phyloP scores from a whole-genome alignment of 805 yeast genomes.

The Ogataea nakhonphanomensis region DNA sequence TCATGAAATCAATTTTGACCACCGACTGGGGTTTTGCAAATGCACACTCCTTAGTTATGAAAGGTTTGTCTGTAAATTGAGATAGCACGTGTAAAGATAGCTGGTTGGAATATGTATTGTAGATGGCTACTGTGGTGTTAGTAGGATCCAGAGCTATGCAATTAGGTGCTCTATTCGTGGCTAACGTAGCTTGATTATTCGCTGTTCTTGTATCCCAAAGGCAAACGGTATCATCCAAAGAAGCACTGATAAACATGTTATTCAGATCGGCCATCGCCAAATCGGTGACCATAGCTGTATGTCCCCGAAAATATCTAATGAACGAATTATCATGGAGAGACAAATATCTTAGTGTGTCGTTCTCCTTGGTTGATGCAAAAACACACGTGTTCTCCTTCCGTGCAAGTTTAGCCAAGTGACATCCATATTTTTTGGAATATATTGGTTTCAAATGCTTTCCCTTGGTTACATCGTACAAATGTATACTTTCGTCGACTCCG shows the following conservation, averaged over 20 bases:
- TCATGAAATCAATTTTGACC: constrained; percentile 40
- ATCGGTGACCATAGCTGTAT: constrained; percentile 68
- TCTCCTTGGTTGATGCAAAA: constrained; percentile 80
- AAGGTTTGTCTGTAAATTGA: constrained; percentile 57
- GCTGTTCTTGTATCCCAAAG: constrained; percentile 82
- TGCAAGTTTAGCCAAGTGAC: constrained; percentile 83
- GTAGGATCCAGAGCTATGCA: constrained; percentile 76
- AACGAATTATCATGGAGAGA: constrained; percentile 75
- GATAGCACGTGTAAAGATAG: constrained; percentile 61
- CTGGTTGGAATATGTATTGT: constrained; percentile 42
- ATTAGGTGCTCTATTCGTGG: constrained; percentile 38
- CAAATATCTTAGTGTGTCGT: constrained; percentile 71
- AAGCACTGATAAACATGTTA: constrained; percentile 62
- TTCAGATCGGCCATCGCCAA: constrained; percentile 70
- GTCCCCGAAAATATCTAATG: constrained; percentile 85
- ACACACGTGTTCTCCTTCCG: constrained; percentile 56
- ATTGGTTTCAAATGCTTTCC: constrained; percentile 70
- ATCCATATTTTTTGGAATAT: constrained; percentile 87
- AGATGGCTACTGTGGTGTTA: constrained; percentile 73
- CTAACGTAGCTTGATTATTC: constrained; percentile 59
- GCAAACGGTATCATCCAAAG: constrained; percentile 76
- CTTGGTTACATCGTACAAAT: constrained; percentile 68
- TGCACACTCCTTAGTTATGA: constrained; percentile 41
- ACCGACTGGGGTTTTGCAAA: constrained; percentile 2
- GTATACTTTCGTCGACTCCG: constrained; percentile 79